Evolutionary conservation across 1,139 yeast species (phyloP).

Genomic region (Sugiyamaella castrensis): DNA sequence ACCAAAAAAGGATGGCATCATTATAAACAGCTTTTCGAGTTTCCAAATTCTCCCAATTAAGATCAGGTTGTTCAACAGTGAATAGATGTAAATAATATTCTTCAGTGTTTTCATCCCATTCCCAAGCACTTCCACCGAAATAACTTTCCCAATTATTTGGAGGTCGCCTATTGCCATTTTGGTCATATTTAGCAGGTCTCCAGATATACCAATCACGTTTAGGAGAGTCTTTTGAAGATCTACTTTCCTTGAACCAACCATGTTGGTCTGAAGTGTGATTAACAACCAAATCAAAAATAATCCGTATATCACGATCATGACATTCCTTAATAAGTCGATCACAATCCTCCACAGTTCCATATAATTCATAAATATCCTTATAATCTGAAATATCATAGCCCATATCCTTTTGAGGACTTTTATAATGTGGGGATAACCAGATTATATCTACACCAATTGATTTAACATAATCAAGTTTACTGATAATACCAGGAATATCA

Average conservation of each 20-base stretch:
- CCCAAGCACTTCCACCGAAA: conserved; percentile 55
- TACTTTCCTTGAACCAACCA: conserved; percentile 53
- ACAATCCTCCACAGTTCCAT: conserved; percentile 53
- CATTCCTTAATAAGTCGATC: conserved; percentile 46
- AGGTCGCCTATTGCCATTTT: conserved; percentile 48
- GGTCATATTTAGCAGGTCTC: conserved; percentile 49
- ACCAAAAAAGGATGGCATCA: conserved; percentile 52
- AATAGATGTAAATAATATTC: conserved; percentile 55
- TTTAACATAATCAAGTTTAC: conserved; percentile 50
- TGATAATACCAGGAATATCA: conserved; percentile 51
- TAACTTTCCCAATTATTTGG: conserved; percentile 56
- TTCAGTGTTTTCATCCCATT: conserved; percentile 49
- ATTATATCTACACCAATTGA: conserved; percentile 48
- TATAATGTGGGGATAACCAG: conserved; percentile 56
- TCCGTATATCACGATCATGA: conserved; percentile 48
- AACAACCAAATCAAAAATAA: conserved; percentile 52
- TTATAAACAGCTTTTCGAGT: conserved; percentile 52
- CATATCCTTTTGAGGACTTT: conserved; percentile 58
- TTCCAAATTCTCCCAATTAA: conserved; percentile 58
- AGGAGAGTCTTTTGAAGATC: conserved; percentile 49
- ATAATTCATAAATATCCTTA: conserved; percentile 47
- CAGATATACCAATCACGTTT: conserved; percentile 62
- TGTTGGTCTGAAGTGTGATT: conserved; percentile 55
- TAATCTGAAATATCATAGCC: conserved; percentile 57
- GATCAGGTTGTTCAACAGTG: conserved; percentile 54